Evolutionary conservation across 257 asterid genomes (phyloP).

Genomic region (Nicotiana attenuata): DNA sequence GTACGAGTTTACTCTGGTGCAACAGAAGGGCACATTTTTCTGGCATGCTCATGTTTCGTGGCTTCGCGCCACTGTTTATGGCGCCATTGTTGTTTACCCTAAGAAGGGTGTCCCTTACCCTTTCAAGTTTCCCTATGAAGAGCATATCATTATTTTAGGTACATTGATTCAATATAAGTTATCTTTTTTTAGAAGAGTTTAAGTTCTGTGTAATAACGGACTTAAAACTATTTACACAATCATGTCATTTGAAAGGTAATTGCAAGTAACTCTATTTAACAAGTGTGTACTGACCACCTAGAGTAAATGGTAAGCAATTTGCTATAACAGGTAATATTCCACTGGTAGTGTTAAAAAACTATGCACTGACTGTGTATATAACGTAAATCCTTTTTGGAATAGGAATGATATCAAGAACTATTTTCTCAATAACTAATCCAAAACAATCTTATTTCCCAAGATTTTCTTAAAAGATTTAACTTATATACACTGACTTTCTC

Average conservation of each 20-base stretch:
- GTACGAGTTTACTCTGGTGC: constrained; percentile 45
- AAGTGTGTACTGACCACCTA: not conserved
- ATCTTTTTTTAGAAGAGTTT: not conserved
- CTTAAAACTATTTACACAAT: no score
- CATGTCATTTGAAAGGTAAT: no score
- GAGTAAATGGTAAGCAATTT: not conserved
- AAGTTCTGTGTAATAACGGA: not conserved
- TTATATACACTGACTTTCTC: not conserved
- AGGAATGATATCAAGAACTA: not conserved
- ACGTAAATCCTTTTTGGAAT: not conserved
- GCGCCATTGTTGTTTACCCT: constrained; percentile 57
- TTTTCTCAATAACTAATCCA: not conserved
- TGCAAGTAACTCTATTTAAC: not conserved
- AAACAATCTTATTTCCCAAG: not conserved
- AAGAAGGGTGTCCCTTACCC: constrained; percentile 54
- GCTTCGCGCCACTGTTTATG: constrained; percentile 61
- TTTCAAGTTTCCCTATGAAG: constrained; percentile 44
- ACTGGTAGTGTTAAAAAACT: not conserved
- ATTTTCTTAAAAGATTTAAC: not conserved
- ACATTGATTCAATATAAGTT: not conserved
- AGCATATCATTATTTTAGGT: constrained; percentile 52
- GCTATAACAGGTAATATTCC: not conserved
- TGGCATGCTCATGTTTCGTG: constrained; percentile 78
- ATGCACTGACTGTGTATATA: not conserved
- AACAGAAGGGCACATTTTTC: constrained; percentile 58